phyloP scores from a whole-genome alignment of 345 rosid genomes.

The Eucalyptus pumila region DNA sequence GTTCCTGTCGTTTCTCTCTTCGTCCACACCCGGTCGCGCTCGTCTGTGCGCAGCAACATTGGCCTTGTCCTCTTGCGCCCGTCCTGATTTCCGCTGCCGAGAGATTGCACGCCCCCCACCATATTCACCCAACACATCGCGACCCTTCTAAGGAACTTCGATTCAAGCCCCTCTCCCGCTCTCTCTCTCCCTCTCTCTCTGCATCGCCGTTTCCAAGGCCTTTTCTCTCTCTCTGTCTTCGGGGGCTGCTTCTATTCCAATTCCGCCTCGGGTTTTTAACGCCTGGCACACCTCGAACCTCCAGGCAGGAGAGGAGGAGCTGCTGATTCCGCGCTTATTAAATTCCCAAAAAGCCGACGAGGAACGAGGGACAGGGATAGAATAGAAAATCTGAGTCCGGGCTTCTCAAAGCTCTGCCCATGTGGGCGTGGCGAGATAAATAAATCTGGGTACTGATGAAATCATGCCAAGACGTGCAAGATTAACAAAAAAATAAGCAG shows the following conservation, averaged over 20 bases:
- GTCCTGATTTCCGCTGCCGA: neutral
- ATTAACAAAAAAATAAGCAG: neutral
- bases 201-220: constrained; percentile 31
- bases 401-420: constrained; percentile 43
- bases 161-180: neutral
- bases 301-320: neutral
- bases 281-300: neutral
- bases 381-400: constrained; percentile 13
- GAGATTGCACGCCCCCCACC: constrained; percentile 32
- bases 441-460: constrained; percentile 60
- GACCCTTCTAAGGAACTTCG: constrained; percentile 17
- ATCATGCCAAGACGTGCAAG: constrained; percentile 18
- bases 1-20: neutral
- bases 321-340: neutral
- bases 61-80: constrained; percentile 30
- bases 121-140: constrained; percentile 22
- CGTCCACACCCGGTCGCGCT: neutral
- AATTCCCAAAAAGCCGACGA: neutral
- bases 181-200: neutral
- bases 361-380: neutral
- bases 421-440: constrained; percentile 57
- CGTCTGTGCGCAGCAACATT: constrained; percentile 7
- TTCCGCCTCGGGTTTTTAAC: neutral
- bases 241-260: neutral
- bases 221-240: neutral